phyloP scores from a whole-genome alignment of 1,284 basidiomycete species.

The Sanghuangporus weigelae region DNA sequence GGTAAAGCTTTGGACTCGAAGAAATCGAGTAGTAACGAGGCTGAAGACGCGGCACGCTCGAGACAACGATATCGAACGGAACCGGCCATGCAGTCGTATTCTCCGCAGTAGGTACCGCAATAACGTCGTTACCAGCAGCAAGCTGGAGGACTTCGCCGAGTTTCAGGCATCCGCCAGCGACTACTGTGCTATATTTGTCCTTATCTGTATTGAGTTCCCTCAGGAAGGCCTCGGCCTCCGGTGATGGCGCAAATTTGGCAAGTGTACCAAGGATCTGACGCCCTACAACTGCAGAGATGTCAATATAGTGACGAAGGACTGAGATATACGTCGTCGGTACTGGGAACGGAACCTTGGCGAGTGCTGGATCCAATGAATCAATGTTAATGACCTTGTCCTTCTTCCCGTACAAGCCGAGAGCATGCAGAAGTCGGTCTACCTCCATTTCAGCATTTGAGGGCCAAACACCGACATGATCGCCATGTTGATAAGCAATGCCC shows the following conservation, averaged over 20 bases:
- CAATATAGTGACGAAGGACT: conserved; percentile 95
- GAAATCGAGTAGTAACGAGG: conserved; percentile 99
- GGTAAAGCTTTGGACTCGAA: conserved; percentile 89
- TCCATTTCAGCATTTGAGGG: conserved; percentile 91
- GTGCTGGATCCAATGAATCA: conserved; percentile 93
- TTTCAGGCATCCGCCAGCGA: conserved; percentile 81
- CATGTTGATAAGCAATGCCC: conserved; percentile 97
- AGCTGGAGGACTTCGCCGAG: conserved; percentile 89
- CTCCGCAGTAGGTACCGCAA: conserved; percentile 46
- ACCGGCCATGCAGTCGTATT: conserved; percentile 88
- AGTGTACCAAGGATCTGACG: conserved; percentile 88
- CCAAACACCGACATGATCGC: conserved; percentile 98
- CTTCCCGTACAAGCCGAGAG: conserved; percentile 79
- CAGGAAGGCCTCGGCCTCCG: conserved; percentile 71
- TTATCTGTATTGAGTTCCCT: conserved; percentile 83
- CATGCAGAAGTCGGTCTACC: conserved; percentile 83
- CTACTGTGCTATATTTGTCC: conserved; percentile 74
- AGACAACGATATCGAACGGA: conserved; percentile 95
- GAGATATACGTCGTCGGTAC: conserved; percentile 93
- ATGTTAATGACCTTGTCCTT: conserved; percentile 83
- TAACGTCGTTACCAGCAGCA: conserved; percentile 75
- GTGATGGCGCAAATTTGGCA: conserved; percentile 84
- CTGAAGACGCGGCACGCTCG: conserved; percentile 87
- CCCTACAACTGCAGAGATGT: conserved; percentile 89
- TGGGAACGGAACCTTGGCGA: conserved; percentile 99